These are phyloP conservation scores for Cucumis melo DNA, from an alignment of 306 rosid species.

Conservation along the genomic window DNA sequence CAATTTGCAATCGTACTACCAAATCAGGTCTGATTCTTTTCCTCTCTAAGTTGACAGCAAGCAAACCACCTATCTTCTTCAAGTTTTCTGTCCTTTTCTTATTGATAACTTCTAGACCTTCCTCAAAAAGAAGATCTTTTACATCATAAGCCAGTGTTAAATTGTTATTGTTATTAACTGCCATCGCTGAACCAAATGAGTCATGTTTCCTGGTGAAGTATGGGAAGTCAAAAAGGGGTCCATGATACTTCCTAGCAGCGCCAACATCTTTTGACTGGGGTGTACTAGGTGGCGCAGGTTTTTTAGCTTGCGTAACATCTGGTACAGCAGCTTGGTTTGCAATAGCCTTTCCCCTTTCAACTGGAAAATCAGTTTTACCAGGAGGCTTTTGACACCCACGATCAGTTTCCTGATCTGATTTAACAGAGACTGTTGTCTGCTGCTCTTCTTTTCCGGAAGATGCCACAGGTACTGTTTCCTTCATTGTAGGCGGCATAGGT, in stretches of 20 bases:
- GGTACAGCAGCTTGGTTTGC: conserved; percentile 47
- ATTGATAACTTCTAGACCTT: conserved; percentile 65
- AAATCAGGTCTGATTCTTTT: conserved; percentile 95
- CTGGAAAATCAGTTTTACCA: conserved; percentile 38
- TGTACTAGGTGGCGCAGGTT: conserved; percentile 43
- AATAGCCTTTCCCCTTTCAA: conserved; percentile 74
- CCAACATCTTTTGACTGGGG: conserved; percentile 54
- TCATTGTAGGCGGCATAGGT: conserved; percentile 27
- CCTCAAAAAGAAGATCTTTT: conserved; percentile 85
- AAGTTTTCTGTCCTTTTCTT: conserved; percentile 66
- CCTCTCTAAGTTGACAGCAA: conserved; percentile 83
- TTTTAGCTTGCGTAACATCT: conserved; percentile 44
- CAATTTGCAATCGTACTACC: conserved; percentile 79
- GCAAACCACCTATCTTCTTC: conserved; percentile 77
- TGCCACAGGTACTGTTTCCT: conserved; percentile 34
- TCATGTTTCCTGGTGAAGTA: conserved; percentile 87
- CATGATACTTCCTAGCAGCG: conserved; percentile 72
- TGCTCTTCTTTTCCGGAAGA: conserved; percentile 69
- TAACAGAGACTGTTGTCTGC: conserved; percentile 32
- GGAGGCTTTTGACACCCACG: conserved; percentile 32
- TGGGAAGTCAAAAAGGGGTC: conserved; percentile 97
- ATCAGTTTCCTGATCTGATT: conserved; percentile 53
- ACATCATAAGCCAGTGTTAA: conserved; percentile 76
- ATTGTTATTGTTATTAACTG: conserved; percentile 50
- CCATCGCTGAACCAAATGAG: conserved; percentile 71